These are phyloP conservation scores for Monoraphidium neglectum DNA, from an alignment of 139 green algal species.

Conservation along the genomic window DNA sequence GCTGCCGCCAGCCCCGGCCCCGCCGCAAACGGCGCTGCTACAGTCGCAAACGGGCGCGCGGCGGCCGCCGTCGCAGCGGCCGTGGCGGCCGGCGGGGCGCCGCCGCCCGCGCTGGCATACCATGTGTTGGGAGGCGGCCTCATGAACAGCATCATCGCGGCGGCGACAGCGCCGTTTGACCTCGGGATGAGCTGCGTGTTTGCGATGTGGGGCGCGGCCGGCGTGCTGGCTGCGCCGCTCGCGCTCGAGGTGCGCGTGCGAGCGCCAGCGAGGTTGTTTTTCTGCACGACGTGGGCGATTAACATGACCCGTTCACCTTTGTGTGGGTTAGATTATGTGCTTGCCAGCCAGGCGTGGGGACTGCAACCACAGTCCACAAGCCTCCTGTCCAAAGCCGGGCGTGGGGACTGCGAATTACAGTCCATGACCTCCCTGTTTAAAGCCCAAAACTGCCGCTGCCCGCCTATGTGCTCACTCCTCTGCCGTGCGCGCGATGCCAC, in stretches of 20 bases:
- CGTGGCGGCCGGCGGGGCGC: too few relatives aligned
- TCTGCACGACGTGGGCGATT: neutral
- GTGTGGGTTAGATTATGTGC: neutral
- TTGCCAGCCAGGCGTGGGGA: neutral
- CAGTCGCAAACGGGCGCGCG: too few relatives aligned
- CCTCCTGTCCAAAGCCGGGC: neutral
- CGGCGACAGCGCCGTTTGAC: neutral
- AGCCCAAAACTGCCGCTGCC: neutral
- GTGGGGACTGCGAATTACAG: neutral
- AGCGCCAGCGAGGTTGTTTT: neutral
- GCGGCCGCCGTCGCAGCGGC: too few relatives aligned
- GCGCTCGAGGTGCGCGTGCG: constrained; percentile 1
- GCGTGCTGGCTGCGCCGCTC: neutral
- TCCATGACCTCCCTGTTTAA: neutral
- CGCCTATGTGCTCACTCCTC: neutral
- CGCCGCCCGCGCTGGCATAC: constrained; percentile 13
- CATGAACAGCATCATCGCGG: constrained; percentile 9
- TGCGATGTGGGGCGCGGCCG: constrained; percentile 12
- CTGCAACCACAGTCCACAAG: neutral
- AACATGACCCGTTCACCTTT: neutral
- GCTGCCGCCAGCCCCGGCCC: too few relatives aligned
- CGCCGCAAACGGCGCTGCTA: too few relatives aligned
- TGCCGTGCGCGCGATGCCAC: neutral
- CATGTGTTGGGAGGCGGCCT: constrained; percentile 14
- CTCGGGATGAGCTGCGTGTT: constrained; percentile 14